Evolutionary conservation across 768 basidiomycete species (phyloP), one percentile per base, ranked within the genome.

Genomic region (Suillus fuscotomentosus): DNA sequence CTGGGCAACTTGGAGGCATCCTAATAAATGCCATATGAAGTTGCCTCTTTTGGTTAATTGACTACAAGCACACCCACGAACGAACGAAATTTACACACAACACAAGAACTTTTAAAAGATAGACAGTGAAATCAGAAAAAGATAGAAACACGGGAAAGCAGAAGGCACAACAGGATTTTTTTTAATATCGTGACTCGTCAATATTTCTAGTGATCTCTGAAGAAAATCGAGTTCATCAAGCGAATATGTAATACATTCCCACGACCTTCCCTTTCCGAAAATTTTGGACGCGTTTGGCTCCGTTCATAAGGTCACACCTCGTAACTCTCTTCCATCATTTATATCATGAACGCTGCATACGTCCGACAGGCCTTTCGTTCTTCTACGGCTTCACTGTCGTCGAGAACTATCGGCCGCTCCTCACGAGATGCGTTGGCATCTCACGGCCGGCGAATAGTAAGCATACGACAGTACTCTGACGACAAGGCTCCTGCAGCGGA

Each of bases 381-480:
- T n/a, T 86, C 84, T 75, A 83, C 86, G 66, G 78, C 83, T 71
- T 81, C 82, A n/a, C 66, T 86, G 68, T 84, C 89, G 53, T 79
- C 82, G 69, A 80, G 83, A 66, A 71, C 80, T 38, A 68, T 84
- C 61, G 76, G 79, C 62, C 82, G 83, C 54, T 72, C 80, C 53
- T 65, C 79, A n/a, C 62, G 63, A 41, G 68, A 69, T 54, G 70
- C 64, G 60, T 69, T 65, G 63, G 66, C 68, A 27, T 65, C 71
- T 60, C 76, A 72, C 59, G 62, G 70, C 48, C 73, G 77, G 14
- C 70, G 70, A 15, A 27, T 75, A 20, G 64, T 72, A 41, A 15
- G n/a, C 5, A 14, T 50, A 60, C 87, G 91, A 57, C 76, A 77
- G 66, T 92, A 88, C 73, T 90, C 90, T 48, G 86, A 85, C 63